Percentiles rank a stretch among this genome's conserved stretches.
Conservation (phyloP, 305 asterid species). For the Coffea humblotiana region DNA sequence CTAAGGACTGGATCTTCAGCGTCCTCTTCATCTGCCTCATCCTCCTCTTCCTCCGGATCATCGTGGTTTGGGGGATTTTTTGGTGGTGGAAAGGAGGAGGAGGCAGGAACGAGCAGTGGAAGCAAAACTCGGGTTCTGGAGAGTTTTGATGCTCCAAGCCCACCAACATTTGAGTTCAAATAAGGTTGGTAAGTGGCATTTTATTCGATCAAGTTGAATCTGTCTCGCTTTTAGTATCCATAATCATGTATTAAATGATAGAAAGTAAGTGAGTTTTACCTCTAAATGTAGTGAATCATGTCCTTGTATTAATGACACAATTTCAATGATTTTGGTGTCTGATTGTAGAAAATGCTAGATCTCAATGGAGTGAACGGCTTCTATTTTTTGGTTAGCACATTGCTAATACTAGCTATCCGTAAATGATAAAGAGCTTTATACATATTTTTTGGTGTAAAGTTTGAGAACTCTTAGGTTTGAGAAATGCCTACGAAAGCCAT, state of each 20-base stretch:
- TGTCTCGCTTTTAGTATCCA: background rate
- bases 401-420: background rate
- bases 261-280: background rate
- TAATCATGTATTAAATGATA: background rate
- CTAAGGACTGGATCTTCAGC: slow-evolving; percentile 17
- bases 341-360: background rate
- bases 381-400: background rate
- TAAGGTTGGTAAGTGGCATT: slow-evolving; percentile 24
- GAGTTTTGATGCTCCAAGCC: slow-evolving; percentile 88
- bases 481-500: no score
- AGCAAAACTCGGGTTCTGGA: slow-evolving; percentile 84
- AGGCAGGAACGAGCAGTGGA: slow-evolving; percentile 45
- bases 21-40: slow-evolving; percentile 30
- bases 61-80: slow-evolving; percentile 85
- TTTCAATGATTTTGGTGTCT: background rate
- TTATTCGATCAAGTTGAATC: slow-evolving; percentile 1
- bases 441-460: no score
- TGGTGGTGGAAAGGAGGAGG: slow-evolving; percentile 60
- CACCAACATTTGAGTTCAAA: slow-evolving; percentile 88
- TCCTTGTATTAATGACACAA: background rate
- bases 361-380: background rate
- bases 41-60: slow-evolving; percentile 30
- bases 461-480: no score
- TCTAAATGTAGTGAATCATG: background rate
- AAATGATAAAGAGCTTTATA: no score